phyloP scores from a whole-genome alignment of 495 filamentous ascomycete species.

The Chaetomium cochliodes region DNA sequence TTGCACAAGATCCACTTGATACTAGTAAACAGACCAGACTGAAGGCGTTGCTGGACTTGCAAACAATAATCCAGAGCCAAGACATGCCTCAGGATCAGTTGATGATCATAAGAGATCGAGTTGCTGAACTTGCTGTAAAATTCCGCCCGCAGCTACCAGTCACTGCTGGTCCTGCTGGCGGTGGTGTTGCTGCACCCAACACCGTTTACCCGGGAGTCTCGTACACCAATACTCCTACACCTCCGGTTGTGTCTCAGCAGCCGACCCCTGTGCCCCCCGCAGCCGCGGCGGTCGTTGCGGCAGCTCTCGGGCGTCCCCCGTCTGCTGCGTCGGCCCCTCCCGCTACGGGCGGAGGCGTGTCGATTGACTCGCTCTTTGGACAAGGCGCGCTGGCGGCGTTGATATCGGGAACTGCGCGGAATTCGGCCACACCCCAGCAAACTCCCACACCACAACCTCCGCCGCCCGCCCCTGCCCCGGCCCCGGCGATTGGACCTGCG shows the following conservation, averaged over 20 bases:
- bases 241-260: constrained; percentile 29
- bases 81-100: constrained; percentile 78
- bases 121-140: constrained; percentile 65
- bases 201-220: constrained; percentile 25
- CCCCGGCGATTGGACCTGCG: constrained; percentile 11
- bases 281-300: constrained; percentile 28
- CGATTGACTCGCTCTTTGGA: constrained; percentile 54
- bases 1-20: constrained; percentile 71
- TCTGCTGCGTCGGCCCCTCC: constrained; percentile 36
- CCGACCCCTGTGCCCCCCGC: constrained; percentile 31
- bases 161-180: constrained; percentile 28
- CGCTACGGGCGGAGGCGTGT: constrained; percentile 34
- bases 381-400: constrained; percentile 53
- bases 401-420: constrained; percentile 39
- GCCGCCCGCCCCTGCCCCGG: constrained; percentile 17
- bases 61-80: constrained; percentile 73
- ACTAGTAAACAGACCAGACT: constrained; percentile 69
- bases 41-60: constrained; percentile 82
- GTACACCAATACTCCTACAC: constrained; percentile 32
- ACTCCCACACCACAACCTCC: constrained; percentile 42
- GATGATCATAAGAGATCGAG: constrained; percentile 73
- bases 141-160: constrained; percentile 41
- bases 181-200: constrained; percentile 18
- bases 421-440: constrained; percentile 46
- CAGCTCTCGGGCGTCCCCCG: constrained; percentile 26